Base-by-base conservation (phyloP, 352 stramenopile genomes). In the Plasmopara muralis region DNA sequence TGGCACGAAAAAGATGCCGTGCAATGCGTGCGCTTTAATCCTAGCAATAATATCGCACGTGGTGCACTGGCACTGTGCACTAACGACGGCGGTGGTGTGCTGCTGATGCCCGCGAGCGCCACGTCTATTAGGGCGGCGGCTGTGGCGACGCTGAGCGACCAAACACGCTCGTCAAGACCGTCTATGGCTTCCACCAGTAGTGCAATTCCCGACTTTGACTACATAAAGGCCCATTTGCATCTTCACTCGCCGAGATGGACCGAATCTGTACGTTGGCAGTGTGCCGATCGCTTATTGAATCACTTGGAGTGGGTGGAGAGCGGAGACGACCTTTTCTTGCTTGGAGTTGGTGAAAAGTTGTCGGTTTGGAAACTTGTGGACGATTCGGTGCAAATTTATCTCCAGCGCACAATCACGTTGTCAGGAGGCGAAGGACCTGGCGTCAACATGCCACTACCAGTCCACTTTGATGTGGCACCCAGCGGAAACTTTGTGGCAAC, bases 361-460 rank as follows among this genome's bases (percentile, higher is more conserved):
- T 83, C 76, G 15, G 73, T 89, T 38, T 94, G 82, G 81, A 92
- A 90, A 55, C 34, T 94, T 8, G 74, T 90, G 9, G 72, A 92
- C 40, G 83, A 94, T 47, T 73, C 77, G 0, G 83, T 85, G 20
- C 69, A 86, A 18, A 67, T 91, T 47, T 91, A 91, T 57, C 54
- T 89, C 30, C 83, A 92, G 55, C 72, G 78, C 9, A 85, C 68
- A 59, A 83, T 94, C 9, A 57, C 50, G 0, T 34, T 89, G 28
- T 60, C 53, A 9, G 37, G 55, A 6, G 55, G 51, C 16, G 55
- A 45, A 55, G 50, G 47, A 13, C 18, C 29, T 9, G 31, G 33
- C 9, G 14, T 59, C 39, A 52, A 60, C 18, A 31, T 14, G 15
- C 29, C 45, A 6, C 39, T 62, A 34, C 53, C 66, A 0, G 52